Base-by-base conservation (phyloP, 2,329 filamentous ascomycete genomes). In the Colletotrichum graminicola region DNA sequence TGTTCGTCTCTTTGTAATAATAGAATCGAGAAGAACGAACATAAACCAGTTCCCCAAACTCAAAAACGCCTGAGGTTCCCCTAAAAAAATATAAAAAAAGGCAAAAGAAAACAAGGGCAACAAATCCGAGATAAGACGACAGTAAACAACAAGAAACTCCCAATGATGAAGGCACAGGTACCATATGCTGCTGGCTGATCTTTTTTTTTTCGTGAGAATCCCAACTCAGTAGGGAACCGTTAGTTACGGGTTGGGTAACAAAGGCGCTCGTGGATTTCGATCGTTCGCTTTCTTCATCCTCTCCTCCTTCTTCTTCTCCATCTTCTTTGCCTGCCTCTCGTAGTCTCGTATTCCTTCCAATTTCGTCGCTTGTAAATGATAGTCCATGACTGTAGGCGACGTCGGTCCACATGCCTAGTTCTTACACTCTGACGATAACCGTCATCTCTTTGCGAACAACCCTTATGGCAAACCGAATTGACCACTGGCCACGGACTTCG, bases 101-200 rank as follows among this genome's bases (percentile, higher is more conserved):
- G 21, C 21, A n/a, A 57, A 59, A 52, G 8, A 36, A 26, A 34
- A 56, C 12, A n/a, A 29, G 14, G 16, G 16, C 16, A 26, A 23
- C 21, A 7, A 5, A 21, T 56, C 54, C 11, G 12, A 39, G 54
- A n/a, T 64, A 56, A 55, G 32, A 52, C 51, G 11, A n/a, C 23
- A 49, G 29, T 47, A 54, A 66, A 70, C 21, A 64, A 54, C 62
- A 56, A 51, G 59, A 52, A 68, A 72, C 69, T 72, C 69, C 69
- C 60, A 69, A 72, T 69, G 65, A 71, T 71, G 59, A 72, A 72
- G 69, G 60, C 69, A 60, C 47, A 66, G 52, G 49, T 32, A 69
- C 66, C 69, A 59, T 60, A 69, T 72, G 69, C 69, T 69, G 69
- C 39, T 59, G 45, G 23, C 55, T 66, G 43, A 49, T 47, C 41